A percentile compares a stretch with the other conserved stretches of the same genome.
Conservation (phyloP, 2,329 filamentous ascomycete species). For the Coniella vitis region DNA sequence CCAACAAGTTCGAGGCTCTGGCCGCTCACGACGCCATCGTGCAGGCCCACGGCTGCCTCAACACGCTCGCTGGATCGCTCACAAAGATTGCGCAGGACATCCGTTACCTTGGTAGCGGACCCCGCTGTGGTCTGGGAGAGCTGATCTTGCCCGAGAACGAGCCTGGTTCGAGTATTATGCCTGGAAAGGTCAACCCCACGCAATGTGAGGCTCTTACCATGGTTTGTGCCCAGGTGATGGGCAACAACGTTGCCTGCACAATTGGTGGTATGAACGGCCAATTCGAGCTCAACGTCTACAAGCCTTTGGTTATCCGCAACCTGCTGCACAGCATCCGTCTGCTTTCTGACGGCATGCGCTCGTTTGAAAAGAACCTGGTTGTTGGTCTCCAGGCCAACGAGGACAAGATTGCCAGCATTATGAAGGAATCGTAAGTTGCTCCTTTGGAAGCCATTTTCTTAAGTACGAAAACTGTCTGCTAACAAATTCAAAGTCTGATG, state of each 20-base stretch:
- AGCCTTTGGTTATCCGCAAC: constrained; percentile 93
- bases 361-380: constrained; percentile 91
- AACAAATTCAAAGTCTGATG: constrained; percentile 65
- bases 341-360: constrained; percentile 85
- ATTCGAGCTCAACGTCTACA: constrained; percentile 99
- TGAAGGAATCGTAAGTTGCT: constrained; percentile 79
- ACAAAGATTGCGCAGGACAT: constrained; percentile 99
- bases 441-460: no score
- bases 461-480: background rate
- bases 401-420: constrained; percentile 78
- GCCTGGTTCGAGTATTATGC: constrained; percentile 97
- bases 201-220: constrained; percentile 98
- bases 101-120: constrained; percentile 91
- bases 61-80: constrained; percentile 84
- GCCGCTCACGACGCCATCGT: constrained; percentile 95
- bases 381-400: constrained; percentile 86
- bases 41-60: constrained; percentile 86
- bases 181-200: constrained; percentile 98
- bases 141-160: constrained; percentile 94
- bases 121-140: constrained; percentile 92
- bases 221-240: constrained; percentile 96
- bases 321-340: constrained; percentile 87
- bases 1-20: constrained; percentile 98
- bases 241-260: constrained; percentile 88
- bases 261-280: constrained; percentile 96